A percentile compares a stretch with the other conserved stretches of the same genome.
Conservation (phyloP, 2,329 filamentous ascomycete species). For the Aspergillus quadricinctus region DNA sequence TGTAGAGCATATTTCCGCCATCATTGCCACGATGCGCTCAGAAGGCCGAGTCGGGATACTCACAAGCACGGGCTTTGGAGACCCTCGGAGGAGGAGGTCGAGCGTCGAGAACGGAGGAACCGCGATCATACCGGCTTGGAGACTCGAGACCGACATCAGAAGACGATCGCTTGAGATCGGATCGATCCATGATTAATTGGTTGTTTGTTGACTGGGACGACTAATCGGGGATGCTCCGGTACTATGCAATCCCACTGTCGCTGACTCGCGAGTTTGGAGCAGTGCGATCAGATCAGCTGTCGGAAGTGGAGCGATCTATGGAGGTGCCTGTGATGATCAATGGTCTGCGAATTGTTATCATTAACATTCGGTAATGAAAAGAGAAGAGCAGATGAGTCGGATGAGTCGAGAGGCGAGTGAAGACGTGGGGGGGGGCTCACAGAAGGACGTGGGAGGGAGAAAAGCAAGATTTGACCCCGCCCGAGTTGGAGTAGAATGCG, state of each 20-base stretch:
- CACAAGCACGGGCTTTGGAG: conserved; percentile 41
- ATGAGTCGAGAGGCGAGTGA: not conserved
- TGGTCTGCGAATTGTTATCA: not conserved
- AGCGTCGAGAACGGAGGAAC: conserved; percentile 18
- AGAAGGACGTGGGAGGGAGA: not conserved
- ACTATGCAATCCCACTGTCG: conserved; percentile 14
- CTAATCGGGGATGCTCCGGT: conserved; percentile 23
- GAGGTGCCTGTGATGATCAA: not conserved
- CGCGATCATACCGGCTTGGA: conserved; percentile 21
- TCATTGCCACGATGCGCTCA: not conserved
- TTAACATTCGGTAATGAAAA: not conserved
- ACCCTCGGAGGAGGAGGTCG: conserved; percentile 29
- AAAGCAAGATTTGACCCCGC: not conserved
- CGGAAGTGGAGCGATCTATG: not conserved
- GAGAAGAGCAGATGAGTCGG: not conserved
- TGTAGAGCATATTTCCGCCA: not conserved
- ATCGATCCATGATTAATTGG: conserved; percentile 12
- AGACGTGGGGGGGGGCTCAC: not conserved
- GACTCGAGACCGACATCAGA: conserved; percentile 32
- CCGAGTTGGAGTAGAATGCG: not conserved
- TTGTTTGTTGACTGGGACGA: not conserved
- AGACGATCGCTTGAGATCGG: conserved; percentile 30
- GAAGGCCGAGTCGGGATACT: conserved; percentile 17
- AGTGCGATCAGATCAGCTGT: conserved; percentile 2
- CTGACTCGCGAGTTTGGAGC: conserved; percentile 7